These are phyloP conservation scores for Saprolegnia parasitica DNA, from an alignment of 352 stramenopile genomes.

Conservation along the genomic window DNA sequence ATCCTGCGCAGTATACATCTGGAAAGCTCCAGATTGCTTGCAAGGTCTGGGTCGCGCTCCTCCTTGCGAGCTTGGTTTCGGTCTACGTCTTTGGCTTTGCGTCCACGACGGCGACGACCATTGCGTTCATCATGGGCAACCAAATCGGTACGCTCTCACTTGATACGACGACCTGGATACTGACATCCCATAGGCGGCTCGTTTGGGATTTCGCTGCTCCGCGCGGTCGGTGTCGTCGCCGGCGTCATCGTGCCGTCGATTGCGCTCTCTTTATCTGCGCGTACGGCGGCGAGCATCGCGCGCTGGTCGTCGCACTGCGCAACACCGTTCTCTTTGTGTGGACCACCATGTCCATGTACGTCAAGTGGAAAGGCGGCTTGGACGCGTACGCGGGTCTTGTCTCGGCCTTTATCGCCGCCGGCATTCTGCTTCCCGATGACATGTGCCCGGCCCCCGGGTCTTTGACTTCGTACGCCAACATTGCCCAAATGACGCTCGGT, in stretches of 20 bases:
- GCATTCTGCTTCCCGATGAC: conserved; percentile 58
- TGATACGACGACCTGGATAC: background rate
- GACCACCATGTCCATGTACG: conserved; percentile 71
- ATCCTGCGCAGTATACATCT: conserved; percentile 2
- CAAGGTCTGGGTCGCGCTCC: conserved; percentile 53
- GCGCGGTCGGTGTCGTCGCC: conserved; percentile 73
- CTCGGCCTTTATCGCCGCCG: conserved; percentile 67
- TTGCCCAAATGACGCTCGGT: conserved; percentile 70
- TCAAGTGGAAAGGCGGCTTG: conserved; percentile 59
- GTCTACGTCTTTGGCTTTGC: conserved; percentile 76
- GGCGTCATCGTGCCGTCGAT: conserved; percentile 77
- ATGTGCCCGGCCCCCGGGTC: conserved; percentile 36
- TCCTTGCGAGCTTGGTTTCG: conserved; percentile 54
- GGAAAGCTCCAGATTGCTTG: conserved; percentile 34
- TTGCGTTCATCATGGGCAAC: conserved; percentile 78
- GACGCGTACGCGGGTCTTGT: conserved; percentile 66
- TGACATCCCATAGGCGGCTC: conserved; percentile 35
- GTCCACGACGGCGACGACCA: conserved; percentile 46
- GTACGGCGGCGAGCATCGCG: conserved; percentile 46
- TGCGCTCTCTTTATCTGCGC: conserved; percentile 71
- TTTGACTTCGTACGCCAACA: conserved; percentile 67
- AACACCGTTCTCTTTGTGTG: conserved; percentile 60
- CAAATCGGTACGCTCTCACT: conserved; percentile 40
- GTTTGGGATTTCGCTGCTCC: conserved; percentile 78
- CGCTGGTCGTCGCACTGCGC: conserved; percentile 45